Conservation (phyloP, 73 alveolate species). For the Blepharisma stoltei region DNA sequence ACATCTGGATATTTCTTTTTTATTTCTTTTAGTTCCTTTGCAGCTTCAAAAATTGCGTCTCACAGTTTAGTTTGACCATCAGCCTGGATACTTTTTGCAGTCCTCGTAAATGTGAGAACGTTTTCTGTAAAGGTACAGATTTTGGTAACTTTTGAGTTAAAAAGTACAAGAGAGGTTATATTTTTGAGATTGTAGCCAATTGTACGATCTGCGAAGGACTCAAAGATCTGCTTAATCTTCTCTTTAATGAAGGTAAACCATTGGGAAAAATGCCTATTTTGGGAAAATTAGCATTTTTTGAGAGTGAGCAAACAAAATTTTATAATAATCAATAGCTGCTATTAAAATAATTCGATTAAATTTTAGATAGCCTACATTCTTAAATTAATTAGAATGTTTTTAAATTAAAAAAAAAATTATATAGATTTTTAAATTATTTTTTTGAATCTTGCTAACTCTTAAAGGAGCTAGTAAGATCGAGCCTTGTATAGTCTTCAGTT, state of each 20-base stretch:
- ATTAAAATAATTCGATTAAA: too few species aligned
- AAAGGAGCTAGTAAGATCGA: constrained; percentile 52
- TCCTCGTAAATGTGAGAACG: constrained; percentile 35
- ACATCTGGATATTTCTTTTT: constrained; percentile 48
- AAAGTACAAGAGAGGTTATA: constrained; percentile 37
- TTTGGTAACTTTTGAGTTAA: constrained; percentile 27
- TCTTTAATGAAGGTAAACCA: too few species aligned
- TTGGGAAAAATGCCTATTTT: too few species aligned
- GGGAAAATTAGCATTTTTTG: too few species aligned
- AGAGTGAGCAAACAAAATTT: too few species aligned
- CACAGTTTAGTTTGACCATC: constrained; percentile 46
- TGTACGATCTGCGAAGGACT: constrained; percentile 53
- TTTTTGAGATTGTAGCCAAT: constrained; percentile 48
- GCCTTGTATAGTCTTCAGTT: constrained; percentile 47
- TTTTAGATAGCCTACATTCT: too few species aligned
- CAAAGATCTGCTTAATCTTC: constrained; percentile 47
- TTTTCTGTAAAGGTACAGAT: constrained; percentile 49
- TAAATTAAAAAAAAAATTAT: too few species aligned
- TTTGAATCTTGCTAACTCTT: too few species aligned
- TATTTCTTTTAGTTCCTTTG: constrained; percentile 14
- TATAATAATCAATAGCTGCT: too few species aligned
- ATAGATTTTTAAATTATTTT: too few species aligned
- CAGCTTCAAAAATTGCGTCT: constrained; percentile 48
- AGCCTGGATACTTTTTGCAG: constrained; percentile 40
- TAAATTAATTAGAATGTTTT: too few species aligned